A percentile compares a stretch with the other conserved stretches of the same genome.
Evolutionary conservation across 768 basidiomycete genomes (phyloP).

Genomic region (Antrodiella citrinella): DNA sequence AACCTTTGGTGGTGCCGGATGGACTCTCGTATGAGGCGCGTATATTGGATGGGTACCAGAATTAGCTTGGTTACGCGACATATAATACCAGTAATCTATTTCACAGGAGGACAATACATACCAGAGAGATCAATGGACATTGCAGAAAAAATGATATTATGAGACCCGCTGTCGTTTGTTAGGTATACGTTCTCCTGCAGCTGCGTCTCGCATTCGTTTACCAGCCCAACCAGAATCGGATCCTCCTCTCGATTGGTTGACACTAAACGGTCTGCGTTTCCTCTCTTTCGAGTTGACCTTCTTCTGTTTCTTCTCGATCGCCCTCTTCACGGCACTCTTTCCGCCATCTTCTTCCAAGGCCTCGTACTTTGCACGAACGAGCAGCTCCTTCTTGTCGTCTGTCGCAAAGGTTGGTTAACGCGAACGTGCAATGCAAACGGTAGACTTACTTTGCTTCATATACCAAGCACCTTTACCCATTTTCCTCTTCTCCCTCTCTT

Average conservation of each 20-base stretch:
- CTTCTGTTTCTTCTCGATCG: slow-evolving; percentile 82
- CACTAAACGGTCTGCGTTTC: slow-evolving; percentile 60
- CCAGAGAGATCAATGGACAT: too few species aligned
- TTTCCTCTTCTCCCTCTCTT: slow-evolving; percentile 57
- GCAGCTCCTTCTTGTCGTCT: slow-evolving; percentile 74
- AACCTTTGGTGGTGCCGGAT: slow-evolving; percentile 13
- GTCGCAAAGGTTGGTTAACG: slow-evolving; percentile 10
- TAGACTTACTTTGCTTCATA: slow-evolving; percentile 67
- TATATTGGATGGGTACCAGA: slow-evolving; percentile 25
- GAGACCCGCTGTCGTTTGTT: slow-evolving; percentile 16
- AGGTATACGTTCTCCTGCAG: slow-evolving; percentile 6
- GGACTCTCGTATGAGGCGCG: slow-evolving; percentile 5
- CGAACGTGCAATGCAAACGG: neutral
- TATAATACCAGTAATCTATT: too few species aligned
- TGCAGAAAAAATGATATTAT: too few species aligned
- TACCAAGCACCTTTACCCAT: slow-evolving; percentile 80
- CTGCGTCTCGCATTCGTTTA: neutral
- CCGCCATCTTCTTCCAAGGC: slow-evolving; percentile 73
- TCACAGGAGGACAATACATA: too few species aligned
- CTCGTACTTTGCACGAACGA: slow-evolving; percentile 72
- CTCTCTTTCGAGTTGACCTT: slow-evolving; percentile 88
- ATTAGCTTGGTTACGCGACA: too few species aligned
- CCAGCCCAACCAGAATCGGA: neutral
- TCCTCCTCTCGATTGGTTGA: neutral
- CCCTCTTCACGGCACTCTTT: slow-evolving; percentile 74